A percentile compares a stretch with the other conserved stretches of the same genome.
Conservation (phyloP, 1,284 basidiomycete genomes). For the Acaromyces ingoldii region DNA sequence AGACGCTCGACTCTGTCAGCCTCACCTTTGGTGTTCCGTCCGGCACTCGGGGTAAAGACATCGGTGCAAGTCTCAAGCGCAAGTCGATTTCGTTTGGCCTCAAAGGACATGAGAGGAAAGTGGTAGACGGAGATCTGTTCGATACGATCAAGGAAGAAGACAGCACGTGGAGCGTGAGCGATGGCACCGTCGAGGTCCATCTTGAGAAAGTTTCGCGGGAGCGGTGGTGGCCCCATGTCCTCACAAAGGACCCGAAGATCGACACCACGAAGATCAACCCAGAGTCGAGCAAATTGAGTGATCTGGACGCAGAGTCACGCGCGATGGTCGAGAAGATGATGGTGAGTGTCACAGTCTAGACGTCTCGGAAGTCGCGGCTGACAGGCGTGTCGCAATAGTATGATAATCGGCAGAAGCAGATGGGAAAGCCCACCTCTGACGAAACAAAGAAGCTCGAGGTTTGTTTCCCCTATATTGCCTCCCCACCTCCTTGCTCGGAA, state of each 20-base stretch:
- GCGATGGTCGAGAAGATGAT: constrained; percentile 99
- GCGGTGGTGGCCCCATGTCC: constrained; percentile 96
- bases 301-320: constrained; percentile 87
- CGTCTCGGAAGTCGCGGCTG: not conserved
- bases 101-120: constrained; percentile 66
- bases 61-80: constrained; percentile 71
- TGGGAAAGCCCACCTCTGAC: constrained; percentile 68
- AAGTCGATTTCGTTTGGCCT: constrained; percentile 75
- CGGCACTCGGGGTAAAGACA: constrained; percentile 75
- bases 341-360: constrained; percentile 60
- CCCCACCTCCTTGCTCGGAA: not conserved
- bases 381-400: constrained; percentile 59
- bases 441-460: constrained; percentile 39
- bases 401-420: constrained; percentile 96
- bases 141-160: constrained; percentile 92
- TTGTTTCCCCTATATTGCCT: not conserved
- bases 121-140: constrained; percentile 73
- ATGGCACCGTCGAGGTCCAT: constrained; percentile 62
- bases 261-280: constrained; percentile 95
- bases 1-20: constrained; percentile 82
- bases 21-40: constrained; percentile 75
- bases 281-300: constrained; percentile 89
- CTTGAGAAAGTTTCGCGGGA: constrained; percentile 81
- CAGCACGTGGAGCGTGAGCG: constrained; percentile 92
- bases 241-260: constrained; percentile 92